phyloP scores from a whole-genome alignment of 2,329 filamentous ascomycete genomes.

The Penicillium oxalicum region DNA sequence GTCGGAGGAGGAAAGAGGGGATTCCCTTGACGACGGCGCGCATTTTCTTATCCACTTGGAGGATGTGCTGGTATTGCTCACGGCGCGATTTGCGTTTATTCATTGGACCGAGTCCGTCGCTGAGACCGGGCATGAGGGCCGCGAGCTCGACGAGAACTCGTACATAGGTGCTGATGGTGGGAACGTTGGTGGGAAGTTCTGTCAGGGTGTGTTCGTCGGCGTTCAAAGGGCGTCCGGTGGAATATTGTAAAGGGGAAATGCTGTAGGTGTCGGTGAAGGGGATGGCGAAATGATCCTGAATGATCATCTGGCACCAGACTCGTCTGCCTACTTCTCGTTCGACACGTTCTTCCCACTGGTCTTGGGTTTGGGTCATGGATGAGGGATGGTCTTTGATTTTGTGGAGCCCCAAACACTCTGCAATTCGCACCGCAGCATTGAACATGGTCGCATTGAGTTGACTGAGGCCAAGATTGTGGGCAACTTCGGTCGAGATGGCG shows the following conservation, averaged over 20 bases:
- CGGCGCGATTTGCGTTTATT: constrained; percentile 28
- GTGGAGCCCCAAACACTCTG: constrained; percentile 26
- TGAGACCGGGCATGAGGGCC: constrained; percentile 29
- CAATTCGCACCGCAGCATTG: constrained; percentile 32
- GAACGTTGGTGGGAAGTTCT: constrained; percentile 14
- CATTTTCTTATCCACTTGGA: constrained; percentile 32
- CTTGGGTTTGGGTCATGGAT: constrained; percentile 8
- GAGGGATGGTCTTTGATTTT: constrained; percentile 19
- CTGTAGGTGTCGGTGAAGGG: constrained; percentile 36
- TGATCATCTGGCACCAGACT: constrained; percentile 35
- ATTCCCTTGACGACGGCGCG: constrained; percentile 29
- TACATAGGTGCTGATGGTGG: constrained; percentile 22
- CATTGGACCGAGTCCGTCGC: constrained; percentile 32
- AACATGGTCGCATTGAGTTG: constrained; percentile 33
- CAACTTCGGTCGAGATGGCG: constrained; percentile 34
- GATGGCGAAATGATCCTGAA: constrained; percentile 35
- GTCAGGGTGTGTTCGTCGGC: constrained; percentile 30
- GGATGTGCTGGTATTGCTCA: constrained; percentile 35
- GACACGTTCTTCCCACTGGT: constrained; percentile 22
- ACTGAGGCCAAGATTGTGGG: constrained; percentile 35
- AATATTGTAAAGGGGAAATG: constrained; percentile 33
- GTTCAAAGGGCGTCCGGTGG: constrained; percentile 29
- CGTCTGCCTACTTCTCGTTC: constrained; percentile 31
- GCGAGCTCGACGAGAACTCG: constrained; percentile 30
- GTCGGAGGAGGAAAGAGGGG: constrained; percentile 26